Conservation (phyloP, 2,329 filamentous ascomycete genomes). For the Aspergillus nomiae region DNA sequence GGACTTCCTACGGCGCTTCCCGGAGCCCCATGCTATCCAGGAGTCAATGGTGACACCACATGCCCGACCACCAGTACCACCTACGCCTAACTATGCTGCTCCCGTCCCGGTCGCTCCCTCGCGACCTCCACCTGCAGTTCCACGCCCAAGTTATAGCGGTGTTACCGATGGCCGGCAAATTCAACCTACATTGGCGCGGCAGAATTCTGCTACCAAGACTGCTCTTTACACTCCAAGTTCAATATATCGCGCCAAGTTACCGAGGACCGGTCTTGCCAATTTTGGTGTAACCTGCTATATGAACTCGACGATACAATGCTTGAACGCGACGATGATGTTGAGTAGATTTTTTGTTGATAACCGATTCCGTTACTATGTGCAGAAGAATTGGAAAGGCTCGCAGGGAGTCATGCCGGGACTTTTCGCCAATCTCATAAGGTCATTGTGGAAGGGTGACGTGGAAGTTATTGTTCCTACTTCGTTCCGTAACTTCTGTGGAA, state of each 20-base stretch:
- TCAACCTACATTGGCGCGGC: constrained; percentile 45
- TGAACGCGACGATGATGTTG: constrained; percentile 69
- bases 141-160: constrained; percentile 77
- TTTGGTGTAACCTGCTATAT: constrained; percentile 86
- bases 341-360: constrained; percentile 67
- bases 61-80: constrained; percentile 29
- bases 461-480: constrained; percentile 61
- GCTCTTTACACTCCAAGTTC: constrained; percentile 46
- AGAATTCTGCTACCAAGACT: constrained; percentile 48
- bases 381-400: constrained; percentile 66
- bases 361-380: constrained; percentile 62
- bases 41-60: constrained; percentile 57
- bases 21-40: constrained; percentile 65
- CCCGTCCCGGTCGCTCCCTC: constrained; percentile 61
- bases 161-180: constrained; percentile 64
- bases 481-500: constrained; percentile 65
- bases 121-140: constrained; percentile 68
- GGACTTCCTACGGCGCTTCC: constrained; percentile 81
- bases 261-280: constrained; percentile 76
- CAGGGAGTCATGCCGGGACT: constrained; percentile 64
- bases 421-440: constrained; percentile 62
- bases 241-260: constrained; percentile 51
- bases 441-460: constrained; percentile 63
- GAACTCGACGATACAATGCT: constrained; percentile 83
- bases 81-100: constrained; percentile 37